Base-by-base conservation (phyloP, 495 filamentous ascomycete species). In the Aspergillus conjunctus region DNA sequence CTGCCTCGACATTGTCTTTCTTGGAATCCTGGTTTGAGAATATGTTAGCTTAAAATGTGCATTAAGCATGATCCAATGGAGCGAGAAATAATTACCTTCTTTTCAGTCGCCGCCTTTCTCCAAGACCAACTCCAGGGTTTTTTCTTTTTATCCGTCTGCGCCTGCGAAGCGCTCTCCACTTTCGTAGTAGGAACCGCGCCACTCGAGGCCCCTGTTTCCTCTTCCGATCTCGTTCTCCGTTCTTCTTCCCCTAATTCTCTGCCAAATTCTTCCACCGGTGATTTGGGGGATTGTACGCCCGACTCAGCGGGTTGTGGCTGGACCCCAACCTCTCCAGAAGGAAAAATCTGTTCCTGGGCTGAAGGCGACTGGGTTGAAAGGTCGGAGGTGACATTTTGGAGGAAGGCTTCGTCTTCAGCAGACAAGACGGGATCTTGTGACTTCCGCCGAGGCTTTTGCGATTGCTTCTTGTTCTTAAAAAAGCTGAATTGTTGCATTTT, bases 381-480 rank as follows among this genome's bases (percentile, higher is more conserved):
- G 49, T 76, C 66, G 2, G 73, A 63, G 31, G 79, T 80, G 31
- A 86, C 73, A 37, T 74, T 76, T 12, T 73, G 75, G 18, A 87
- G 66, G 61, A 84, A 87, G 21, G 74, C 72, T 65, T 87, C 85
- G 52, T 87, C 85, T 57, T 81, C 79, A 20, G 77, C 66, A 9
- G 73, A 81, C 10, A 87, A 65, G 11, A 86, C 77, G 10, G 81
- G 83, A 33, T 77, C 71, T 11, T 77, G 74, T 15, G 72, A 56
- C n/a, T 64, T 71, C 64, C 71, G 62, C 56, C 67, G 62, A 18
- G 72, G 68, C 39, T 68, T 60, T 39, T 69, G 26, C 26, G 26
- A 26, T 26, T 26, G 62, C 51, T 62, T 65, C 53, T 73, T 63
- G 68, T 68, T 66, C 67, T 75, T 65, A 21, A 83, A 64, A 51